A percentile compares a stretch with the other conserved stretches of the same genome.
These are phyloP conservation scores for Babjeviella inositovora DNA, from an alignment of 805 yeast species.

Conservation along the genomic window DNA sequence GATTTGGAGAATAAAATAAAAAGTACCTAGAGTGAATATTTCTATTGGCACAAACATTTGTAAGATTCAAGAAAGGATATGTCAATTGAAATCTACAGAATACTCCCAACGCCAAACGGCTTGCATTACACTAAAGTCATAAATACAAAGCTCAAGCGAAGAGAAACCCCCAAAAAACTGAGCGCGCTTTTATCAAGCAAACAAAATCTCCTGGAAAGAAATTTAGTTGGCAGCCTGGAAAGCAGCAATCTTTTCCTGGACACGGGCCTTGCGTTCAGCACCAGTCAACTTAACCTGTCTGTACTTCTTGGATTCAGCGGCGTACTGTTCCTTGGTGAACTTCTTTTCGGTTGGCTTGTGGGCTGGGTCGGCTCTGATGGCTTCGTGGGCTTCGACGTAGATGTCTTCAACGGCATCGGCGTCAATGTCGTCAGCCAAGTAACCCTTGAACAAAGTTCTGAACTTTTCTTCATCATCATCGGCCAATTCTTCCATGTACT, in stretches of 20 bases:
- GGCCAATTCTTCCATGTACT: slow-evolving; percentile 99
- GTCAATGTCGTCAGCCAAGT: slow-evolving; percentile 93
- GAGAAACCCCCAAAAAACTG: no score
- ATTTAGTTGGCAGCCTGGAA: slow-evolving; percentile 41
- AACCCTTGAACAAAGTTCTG: slow-evolving; percentile 90
- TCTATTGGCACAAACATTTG: no score
- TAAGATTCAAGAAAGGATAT: no score
- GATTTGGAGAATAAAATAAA: neutral
- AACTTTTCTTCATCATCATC: slow-evolving; percentile 99
- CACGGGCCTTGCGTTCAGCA: slow-evolving; percentile 80
- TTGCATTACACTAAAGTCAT: no score
- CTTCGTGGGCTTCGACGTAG: slow-evolving; percentile 87
- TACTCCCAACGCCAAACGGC: no score
- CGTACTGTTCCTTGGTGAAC: slow-evolving; percentile 95
- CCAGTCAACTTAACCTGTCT: slow-evolving; percentile 74
- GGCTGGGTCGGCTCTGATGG: slow-evolving; percentile 91
- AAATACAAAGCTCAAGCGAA: no score
- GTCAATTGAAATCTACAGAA: no score
- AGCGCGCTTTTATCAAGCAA: no score
- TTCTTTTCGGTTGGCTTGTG: slow-evolving; percentile 82
- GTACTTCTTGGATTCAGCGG: slow-evolving; percentile 92
- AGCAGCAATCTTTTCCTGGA: slow-evolving; percentile 89
- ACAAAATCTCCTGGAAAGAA: neutral
- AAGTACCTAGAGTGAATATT: no score
- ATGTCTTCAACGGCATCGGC: slow-evolving; percentile 94